Percentiles rank a stretch among this genome's conserved stretches.
phyloP scores from a whole-genome alignment of 1,139 yeast species.

The Taiozyma sp. region DNA sequence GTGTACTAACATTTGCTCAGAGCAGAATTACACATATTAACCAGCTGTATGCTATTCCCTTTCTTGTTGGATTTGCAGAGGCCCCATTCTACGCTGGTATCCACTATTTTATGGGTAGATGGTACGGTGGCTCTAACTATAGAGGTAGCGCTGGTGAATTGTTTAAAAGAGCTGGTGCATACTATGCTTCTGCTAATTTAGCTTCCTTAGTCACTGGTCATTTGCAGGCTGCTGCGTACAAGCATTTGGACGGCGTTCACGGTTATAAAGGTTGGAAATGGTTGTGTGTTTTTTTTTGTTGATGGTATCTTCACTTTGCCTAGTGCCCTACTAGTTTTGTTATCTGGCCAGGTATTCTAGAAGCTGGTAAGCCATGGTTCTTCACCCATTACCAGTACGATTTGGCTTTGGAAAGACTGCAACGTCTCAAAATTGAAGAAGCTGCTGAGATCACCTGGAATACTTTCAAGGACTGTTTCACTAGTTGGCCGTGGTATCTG shows the following conservation, averaged over 20 bases:
- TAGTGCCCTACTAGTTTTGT: constrained; percentile 46
- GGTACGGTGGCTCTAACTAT: constrained; percentile 2
- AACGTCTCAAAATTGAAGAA: constrained; percentile 3
- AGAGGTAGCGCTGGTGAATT: constrained; percentile 5
- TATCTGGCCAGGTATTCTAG: constrained; percentile 53
- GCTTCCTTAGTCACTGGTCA: constrained; percentile 36
- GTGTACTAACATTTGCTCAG: constrained; percentile 44
- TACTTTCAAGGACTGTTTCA: constrained; percentile 1
- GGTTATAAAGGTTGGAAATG: constrained; percentile 75
- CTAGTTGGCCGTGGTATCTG: constrained; percentile 4
- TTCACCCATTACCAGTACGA: constrained; percentile 34
- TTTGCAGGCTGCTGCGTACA: constrained; percentile 50
- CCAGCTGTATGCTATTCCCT: constrained; percentile 33
- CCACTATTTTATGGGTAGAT: constrained; percentile 22
- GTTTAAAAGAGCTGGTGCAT: constrained; percentile 4
- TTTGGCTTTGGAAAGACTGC: constrained; percentile 33
- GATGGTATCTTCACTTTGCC: constrained; percentile 63
- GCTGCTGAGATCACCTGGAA: constrained; percentile 1
- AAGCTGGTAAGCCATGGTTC: constrained; percentile 6
- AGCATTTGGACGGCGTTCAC: constrained; percentile 42
- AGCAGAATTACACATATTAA: constrained; percentile 35
- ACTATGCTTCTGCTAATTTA: background rate
- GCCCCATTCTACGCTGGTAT: constrained; percentile 25
- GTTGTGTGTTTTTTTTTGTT: constrained; percentile 52
- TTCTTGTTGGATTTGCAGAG: constrained; percentile 30